Percentiles rank a stretch among this genome's conserved stretches.
Evolutionary conservation across 352 stramenopile species (phyloP).

Genomic region (Phytopythium vexans): DNA sequence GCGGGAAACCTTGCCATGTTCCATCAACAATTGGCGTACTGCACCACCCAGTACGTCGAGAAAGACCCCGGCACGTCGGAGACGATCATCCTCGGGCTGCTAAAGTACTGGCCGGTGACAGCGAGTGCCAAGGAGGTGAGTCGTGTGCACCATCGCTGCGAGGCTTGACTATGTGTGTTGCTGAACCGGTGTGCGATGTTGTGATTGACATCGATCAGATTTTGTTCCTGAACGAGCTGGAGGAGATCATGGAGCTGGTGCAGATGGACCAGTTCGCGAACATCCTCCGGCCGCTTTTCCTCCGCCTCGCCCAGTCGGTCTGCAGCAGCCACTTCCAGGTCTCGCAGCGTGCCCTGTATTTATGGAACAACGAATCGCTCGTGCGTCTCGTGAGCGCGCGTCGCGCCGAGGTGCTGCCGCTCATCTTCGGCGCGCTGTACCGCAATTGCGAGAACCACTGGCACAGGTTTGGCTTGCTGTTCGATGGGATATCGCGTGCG

Average conservation of each 20-base stretch:
- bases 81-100: slow-evolving; percentile 92
- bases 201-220: slow-evolving; percentile 42
- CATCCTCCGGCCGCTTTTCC: slow-evolving; percentile 76
- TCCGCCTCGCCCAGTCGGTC: slow-evolving; percentile 82
- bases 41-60: slow-evolving; percentile 99
- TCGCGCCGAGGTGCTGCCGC: slow-evolving; percentile 91
- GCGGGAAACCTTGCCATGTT: slow-evolving; percentile 92
- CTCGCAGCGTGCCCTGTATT: slow-evolving; percentile 96
- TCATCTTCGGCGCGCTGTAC: slow-evolving; percentile 92
- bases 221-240: slow-evolving; percentile 97
- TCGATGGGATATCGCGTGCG: no score
- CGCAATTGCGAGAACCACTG: slow-evolving; percentile 93
- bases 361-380: slow-evolving; percentile 99
- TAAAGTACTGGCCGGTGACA: slow-evolving; percentile 95
- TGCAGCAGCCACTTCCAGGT: slow-evolving; percentile 95
- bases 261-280: slow-evolving; percentile 71
- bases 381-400: slow-evolving; percentile 94
- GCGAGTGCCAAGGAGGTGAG: slow-evolving; percentile 86
- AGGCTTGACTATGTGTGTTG: slow-evolving; percentile 3
- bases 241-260: slow-evolving; percentile 98
- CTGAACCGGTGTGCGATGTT: no score
- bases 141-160: background rate
- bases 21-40: slow-evolving; percentile 98
- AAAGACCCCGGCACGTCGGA: slow-evolving; percentile 97
- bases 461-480: no score